phyloP scores from a whole-genome alignment of 768 basidiomycete genomes.

The Dacryopinax spathularia region DNA sequence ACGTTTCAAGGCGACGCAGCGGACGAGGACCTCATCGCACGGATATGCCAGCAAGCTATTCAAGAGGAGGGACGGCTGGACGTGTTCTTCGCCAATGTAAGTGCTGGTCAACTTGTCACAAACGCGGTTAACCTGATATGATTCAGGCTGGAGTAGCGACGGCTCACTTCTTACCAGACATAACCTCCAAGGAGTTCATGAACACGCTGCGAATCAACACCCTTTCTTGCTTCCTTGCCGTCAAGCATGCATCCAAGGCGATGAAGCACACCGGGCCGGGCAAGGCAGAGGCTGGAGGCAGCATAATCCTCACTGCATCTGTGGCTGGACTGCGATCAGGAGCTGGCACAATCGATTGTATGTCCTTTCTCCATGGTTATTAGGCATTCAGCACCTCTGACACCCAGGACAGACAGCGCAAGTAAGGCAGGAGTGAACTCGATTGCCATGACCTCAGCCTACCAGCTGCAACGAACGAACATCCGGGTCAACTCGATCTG shows the following conservation, averaged over 20 bases:
- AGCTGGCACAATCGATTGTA: slow-evolving; percentile 69
- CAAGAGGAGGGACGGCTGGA: slow-evolving; percentile 76
- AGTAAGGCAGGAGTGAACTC: slow-evolving; percentile 44
- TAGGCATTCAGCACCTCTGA: slow-evolving; percentile 4
- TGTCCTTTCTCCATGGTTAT: slow-evolving; percentile 19
- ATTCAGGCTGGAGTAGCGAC: slow-evolving; percentile 54
- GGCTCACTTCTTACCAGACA: slow-evolving; percentile 33
- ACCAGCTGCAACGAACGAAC: slow-evolving; percentile 66
- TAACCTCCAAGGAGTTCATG: slow-evolving; percentile 52
- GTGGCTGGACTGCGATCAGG: slow-evolving; percentile 75
- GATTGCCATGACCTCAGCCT: slow-evolving; percentile 67
- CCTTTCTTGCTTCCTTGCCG: slow-evolving; percentile 73
- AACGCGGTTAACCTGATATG: not conserved
- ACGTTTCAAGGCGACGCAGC: slow-evolving; percentile 69
- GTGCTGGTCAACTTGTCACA: slow-evolving; percentile 15
- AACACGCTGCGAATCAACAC: slow-evolving; percentile 64
- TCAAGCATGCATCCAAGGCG: slow-evolving; percentile 71
- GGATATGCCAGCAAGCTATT: slow-evolving; percentile 55
- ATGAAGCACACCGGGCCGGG: slow-evolving; percentile 59
- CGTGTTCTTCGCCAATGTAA: slow-evolving; percentile 88
- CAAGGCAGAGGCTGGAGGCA: slow-evolving; percentile 57
- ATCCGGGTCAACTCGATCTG: slow-evolving; percentile 83
- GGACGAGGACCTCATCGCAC: slow-evolving; percentile 52
- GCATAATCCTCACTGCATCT: slow-evolving; percentile 54
- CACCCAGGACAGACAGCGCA: slow-evolving; percentile 25